A percentile compares a stretch with the other conserved stretches of the same genome.
Evolutionary conservation across 352 stramenopile genomes (phyloP).

Genomic region (Globisporangium yorkense): DNA sequence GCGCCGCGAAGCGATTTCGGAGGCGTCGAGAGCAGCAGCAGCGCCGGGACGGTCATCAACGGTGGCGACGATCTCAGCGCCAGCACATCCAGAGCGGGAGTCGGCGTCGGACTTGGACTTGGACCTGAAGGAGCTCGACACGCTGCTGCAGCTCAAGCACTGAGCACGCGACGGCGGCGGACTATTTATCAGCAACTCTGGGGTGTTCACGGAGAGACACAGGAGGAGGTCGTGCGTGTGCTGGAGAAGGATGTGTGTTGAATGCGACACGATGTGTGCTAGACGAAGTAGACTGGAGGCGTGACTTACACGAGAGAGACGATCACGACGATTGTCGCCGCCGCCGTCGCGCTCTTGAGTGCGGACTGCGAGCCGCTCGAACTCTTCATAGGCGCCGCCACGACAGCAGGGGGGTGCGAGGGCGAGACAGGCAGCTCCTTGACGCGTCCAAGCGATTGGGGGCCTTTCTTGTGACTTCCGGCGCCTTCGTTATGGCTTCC

Average conservation of each 20-base stretch:
- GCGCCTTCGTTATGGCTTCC: too few relatives aligned
- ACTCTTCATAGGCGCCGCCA: neutral
- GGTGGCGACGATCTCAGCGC: too few relatives aligned
- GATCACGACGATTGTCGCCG: constrained; percentile 5
- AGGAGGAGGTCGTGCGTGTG: neutral
- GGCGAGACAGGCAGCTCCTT: neutral
- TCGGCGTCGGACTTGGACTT: neutral
- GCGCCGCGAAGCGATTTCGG: too few relatives aligned
- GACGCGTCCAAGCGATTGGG: neutral
- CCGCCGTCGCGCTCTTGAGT: neutral
- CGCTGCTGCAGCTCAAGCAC: neutral
- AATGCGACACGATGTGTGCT: too few relatives aligned
- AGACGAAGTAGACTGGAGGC: neutral
- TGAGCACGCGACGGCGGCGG: neutral
- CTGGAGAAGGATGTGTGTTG: too few relatives aligned
- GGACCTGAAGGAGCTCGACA: neutral
- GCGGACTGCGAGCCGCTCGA: neutral
- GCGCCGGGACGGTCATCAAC: too few relatives aligned
- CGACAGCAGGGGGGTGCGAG: too few relatives aligned
- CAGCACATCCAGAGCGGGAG: neutral
- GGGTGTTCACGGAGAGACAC: too few relatives aligned
- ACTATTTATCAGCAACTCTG: neutral
- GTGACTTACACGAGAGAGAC: constrained; percentile 1
- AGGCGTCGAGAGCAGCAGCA: too few relatives aligned
- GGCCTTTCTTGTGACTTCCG: neutral